Evolutionary conservation across 139 green algal genomes (phyloP).

Genomic region (Spirogloea muscicola): DNA sequence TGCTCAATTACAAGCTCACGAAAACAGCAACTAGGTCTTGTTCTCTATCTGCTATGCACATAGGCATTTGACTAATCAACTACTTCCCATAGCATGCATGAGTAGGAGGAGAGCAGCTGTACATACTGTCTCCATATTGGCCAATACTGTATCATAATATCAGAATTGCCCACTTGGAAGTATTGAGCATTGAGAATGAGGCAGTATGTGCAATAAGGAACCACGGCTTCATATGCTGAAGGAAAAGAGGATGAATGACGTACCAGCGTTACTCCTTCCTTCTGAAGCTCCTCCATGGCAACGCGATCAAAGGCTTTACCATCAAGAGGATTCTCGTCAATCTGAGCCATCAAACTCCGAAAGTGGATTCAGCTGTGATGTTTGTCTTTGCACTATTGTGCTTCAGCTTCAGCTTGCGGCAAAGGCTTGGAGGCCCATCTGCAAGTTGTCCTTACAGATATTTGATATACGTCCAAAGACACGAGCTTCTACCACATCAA

Average conservation of each 20-base stretch:
- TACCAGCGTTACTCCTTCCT: slow-evolving; percentile 58
- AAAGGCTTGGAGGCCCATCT: too few species aligned
- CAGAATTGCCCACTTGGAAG: too few species aligned
- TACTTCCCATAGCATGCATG: neutral
- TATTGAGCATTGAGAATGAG: slow-evolving; percentile 22
- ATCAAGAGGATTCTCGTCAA: slow-evolving; percentile 93
- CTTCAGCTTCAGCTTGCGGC: too few species aligned
- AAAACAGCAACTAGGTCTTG: too few species aligned
- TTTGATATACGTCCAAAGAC: too few species aligned
- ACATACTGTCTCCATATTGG: too few species aligned
- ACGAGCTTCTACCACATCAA: too few species aligned
- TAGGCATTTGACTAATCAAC: neutral
- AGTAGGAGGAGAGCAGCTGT: neutral
- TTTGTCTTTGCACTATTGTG: too few species aligned
- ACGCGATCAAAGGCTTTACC: slow-evolving; percentile 83
- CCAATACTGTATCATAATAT: too few species aligned
- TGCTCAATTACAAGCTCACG: neutral
- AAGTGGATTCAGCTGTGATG: too few species aligned
- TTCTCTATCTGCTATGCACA: neutral
- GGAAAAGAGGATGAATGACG: slow-evolving; percentile 5
- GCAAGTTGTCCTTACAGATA: too few species aligned
- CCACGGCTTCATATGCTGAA: neutral
- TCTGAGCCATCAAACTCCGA: too few species aligned
- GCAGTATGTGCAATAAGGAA: neutral
- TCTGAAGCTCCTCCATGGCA: slow-evolving; percentile 64